phyloP scores from a whole-genome alignment of 2,329 filamentous ascomycete species.

The Epichloe aotearoae region DNA sequence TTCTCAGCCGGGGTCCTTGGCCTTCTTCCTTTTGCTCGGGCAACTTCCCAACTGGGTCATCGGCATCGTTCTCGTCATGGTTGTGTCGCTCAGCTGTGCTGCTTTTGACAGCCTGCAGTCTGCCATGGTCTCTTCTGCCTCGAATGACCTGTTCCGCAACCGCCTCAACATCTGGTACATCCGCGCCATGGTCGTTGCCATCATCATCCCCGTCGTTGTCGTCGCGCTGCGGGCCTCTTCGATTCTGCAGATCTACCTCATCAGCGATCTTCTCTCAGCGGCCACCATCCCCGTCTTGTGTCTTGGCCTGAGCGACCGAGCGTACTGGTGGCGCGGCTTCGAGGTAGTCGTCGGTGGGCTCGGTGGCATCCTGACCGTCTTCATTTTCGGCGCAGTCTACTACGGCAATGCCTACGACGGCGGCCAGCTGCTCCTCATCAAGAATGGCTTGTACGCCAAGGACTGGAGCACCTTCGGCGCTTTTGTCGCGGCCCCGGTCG shows the following conservation, averaged over 20 bases:
- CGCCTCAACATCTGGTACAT: slow-evolving; percentile 63
- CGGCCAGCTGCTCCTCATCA: slow-evolving; percentile 55
- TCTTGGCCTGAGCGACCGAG: slow-evolving; percentile 54
- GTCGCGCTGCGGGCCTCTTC: slow-evolving; percentile 61
- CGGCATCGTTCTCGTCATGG: slow-evolving; percentile 69
- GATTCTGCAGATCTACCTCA: slow-evolving; percentile 71
- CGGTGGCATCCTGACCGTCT: slow-evolving; percentile 66
- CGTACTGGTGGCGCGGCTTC: slow-evolving; percentile 69
- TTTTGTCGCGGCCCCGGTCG: slow-evolving; percentile 67
- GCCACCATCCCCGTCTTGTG: slow-evolving; percentile 62
- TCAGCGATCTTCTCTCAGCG: slow-evolving; percentile 67
- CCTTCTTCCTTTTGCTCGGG: slow-evolving; percentile 63
- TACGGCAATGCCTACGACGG: slow-evolving; percentile 53
- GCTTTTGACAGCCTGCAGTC: slow-evolving; percentile 72
- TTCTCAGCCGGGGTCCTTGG: slow-evolving; percentile 45
- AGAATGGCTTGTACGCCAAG: slow-evolving; percentile 59
- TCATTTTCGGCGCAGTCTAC: slow-evolving; percentile 69
- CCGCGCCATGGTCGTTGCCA: slow-evolving; percentile 51
- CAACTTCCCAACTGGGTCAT: slow-evolving; percentile 69
- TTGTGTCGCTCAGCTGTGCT: slow-evolving; percentile 60
- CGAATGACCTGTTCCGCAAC: slow-evolving; percentile 78
- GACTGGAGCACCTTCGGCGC: slow-evolving; percentile 78
- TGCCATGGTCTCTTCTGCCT: slow-evolving; percentile 73
- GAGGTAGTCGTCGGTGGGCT: slow-evolving; percentile 69
- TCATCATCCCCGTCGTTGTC: slow-evolving; percentile 63